Conservation (phyloP, 768 basidiomycete genomes). For the Hirschioporus abietinus region DNA sequence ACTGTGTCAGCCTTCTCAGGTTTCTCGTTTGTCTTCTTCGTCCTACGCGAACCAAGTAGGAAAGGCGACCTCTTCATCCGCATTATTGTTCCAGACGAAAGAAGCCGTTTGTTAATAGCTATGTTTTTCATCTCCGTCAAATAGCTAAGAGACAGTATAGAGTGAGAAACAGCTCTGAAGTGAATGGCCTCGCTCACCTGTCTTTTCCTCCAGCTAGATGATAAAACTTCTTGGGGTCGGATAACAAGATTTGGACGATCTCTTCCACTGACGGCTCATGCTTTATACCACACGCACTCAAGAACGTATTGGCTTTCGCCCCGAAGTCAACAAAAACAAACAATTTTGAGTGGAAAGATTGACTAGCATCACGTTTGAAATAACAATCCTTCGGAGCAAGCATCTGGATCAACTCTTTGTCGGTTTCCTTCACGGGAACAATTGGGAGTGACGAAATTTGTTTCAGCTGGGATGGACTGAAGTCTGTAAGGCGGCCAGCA, state of each 20-base stretch:
- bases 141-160: constrained; percentile 45
- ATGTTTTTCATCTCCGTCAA: constrained; percentile 79
- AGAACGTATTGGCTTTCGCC: constrained; percentile 70
- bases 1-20: constrained; percentile 2
- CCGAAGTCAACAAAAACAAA: constrained; percentile 93
- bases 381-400: constrained; percentile 66
- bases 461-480: constrained; percentile 48
- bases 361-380: constrained; percentile 46
- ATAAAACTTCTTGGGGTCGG: constrained; percentile 67
- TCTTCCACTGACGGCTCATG: constrained; percentile 85
- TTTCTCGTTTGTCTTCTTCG: constrained; percentile 23
- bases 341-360: constrained; percentile 68
- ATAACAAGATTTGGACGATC: constrained; percentile 62
- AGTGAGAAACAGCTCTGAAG: neutral
- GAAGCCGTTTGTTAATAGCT: constrained; percentile 62
- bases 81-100: constrained; percentile 42
- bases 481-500: constrained; percentile 59
- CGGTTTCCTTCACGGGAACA: constrained; percentile 49
- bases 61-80: constrained; percentile 70
- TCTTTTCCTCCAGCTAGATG: constrained; percentile 61
- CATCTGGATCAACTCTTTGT: constrained; percentile 31
- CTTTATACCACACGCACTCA: constrained; percentile 82
- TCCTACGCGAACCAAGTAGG: constrained; percentile 68
- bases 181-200: constrained; percentile 40
- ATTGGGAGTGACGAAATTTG: constrained; percentile 54